phyloP scores from a whole-genome alignment of 108 stramenopile species.

The Pseudonitzschia pungens region DNA sequence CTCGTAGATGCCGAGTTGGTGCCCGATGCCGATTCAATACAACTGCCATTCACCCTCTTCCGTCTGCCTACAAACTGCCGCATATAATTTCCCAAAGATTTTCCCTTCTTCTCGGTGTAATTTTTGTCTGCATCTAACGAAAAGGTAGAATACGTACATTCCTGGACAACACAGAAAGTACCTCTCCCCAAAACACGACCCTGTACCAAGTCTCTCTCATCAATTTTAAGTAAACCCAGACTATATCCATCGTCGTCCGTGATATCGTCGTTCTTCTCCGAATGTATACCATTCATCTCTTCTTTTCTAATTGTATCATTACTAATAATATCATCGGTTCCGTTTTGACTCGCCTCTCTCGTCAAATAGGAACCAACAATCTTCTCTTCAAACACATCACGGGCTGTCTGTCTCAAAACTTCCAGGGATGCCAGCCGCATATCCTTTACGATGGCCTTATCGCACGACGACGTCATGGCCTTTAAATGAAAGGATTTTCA shows the following conservation, averaged over 20 bases:
- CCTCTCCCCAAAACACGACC: constrained; percentile 80
- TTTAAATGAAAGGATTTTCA: neutral
- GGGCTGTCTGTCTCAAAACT: constrained; percentile 23
- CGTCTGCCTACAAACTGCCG: neutral
- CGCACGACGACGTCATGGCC: neutral
- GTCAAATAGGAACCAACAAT: constrained; percentile 11
- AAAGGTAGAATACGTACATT: constrained; percentile 21
- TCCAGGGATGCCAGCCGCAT: constrained; percentile 24
- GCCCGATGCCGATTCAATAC: neutral
- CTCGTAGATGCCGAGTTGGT: neutral
- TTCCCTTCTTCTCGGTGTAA: neutral
- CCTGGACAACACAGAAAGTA: constrained; percentile 76
- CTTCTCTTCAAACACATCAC: constrained; percentile 27
- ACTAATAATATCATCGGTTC: too few species aligned
- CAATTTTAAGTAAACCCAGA: constrained; percentile 16
- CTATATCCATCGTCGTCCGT: neutral
- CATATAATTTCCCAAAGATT: neutral
- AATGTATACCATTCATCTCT: neutral
- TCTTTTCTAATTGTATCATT: neutral
- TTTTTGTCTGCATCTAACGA: neutral
- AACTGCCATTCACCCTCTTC: neutral
- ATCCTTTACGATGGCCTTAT: constrained; percentile 27
- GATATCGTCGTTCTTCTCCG: neutral
- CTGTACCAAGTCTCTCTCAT: constrained; percentile 44
- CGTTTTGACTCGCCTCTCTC: neutral